phyloP scores from a whole-genome alignment of 2,329 filamentous ascomycete genomes.

The Saccharata proteae region DNA sequence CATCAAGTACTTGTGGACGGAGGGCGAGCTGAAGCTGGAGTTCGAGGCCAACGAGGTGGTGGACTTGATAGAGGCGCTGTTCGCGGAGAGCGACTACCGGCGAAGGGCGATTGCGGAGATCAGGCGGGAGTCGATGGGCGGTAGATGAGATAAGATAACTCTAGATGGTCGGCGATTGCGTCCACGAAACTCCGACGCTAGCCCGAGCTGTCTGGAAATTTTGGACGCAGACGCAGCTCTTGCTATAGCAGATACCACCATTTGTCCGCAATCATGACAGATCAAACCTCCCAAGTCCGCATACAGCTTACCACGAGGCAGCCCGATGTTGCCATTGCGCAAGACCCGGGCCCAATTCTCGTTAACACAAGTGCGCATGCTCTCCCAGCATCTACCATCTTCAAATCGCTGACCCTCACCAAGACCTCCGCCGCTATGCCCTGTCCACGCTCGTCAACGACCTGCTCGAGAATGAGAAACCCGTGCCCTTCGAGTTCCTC shows the following conservation, averaged over 20 bases:
- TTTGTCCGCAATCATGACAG: slow-evolving; percentile 3
- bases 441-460: slow-evolving; percentile 53
- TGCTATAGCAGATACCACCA: neutral
- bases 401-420: slow-evolving; percentile 2
- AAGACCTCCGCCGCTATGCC: slow-evolving; percentile 44
- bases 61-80: slow-evolving; percentile 51
- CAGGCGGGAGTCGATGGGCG: slow-evolving; percentile 15
- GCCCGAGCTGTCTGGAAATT: slow-evolving; percentile 8
- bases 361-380: slow-evolving; percentile 40
- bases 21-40: slow-evolving; percentile 51
- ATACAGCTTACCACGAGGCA: slow-evolving; percentile 43
- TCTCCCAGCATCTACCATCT: neutral
- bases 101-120: slow-evolving; percentile 48
- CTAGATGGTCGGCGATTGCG: slow-evolving; percentile 2
- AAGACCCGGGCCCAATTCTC: slow-evolving; percentile 42
- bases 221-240: slow-evolving; percentile 5
- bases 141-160: neutral
- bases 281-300: slow-evolving; percentile 29
- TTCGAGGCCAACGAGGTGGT: slow-evolving; percentile 50
- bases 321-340: slow-evolving; percentile 40
- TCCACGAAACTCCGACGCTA: slow-evolving; percentile 6
- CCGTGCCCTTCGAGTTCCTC: slow-evolving; percentile 85
- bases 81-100: slow-evolving; percentile 49
- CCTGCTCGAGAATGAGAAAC: slow-evolving; percentile 44
- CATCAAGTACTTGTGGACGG: slow-evolving; percentile 53